phyloP scores from a whole-genome alignment of 495 filamentous ascomycete species.

The Tuber borchii region DNA sequence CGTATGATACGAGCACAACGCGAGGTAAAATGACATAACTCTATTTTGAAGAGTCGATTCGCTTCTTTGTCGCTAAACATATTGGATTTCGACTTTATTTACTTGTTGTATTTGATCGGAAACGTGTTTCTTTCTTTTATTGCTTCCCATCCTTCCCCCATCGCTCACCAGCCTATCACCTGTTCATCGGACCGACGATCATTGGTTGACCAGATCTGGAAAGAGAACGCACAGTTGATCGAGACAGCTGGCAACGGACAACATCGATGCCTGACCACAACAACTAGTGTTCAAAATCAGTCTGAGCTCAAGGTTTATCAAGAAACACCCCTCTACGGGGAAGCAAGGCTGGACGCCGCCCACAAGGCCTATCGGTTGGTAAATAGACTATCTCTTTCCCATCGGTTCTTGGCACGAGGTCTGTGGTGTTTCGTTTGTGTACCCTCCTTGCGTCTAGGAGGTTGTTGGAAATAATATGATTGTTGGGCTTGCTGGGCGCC shows the following conservation, averaged over 20 bases:
- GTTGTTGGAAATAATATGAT: not conserved
- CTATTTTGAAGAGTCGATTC: not conserved
- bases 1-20: not conserved
- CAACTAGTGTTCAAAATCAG: not conserved
- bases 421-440: not conserved
- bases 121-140: not conserved
- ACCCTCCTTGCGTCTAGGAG: not conserved
- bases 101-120: not conserved
- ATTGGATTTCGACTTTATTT: not conserved
- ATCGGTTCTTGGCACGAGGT: not conserved
- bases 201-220: not conserved
- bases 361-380: not conserved
- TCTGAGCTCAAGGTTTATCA: not conserved
- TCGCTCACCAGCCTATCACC: not conserved
- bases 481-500: not conserved
- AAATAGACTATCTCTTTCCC: not conserved
- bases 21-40: not conserved
- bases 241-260: constrained; percentile 3
- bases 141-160: not conserved
- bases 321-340: not conserved
- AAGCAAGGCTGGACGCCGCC: not conserved
- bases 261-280: not conserved
- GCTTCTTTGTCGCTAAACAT: not conserved
- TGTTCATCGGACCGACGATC: not conserved
- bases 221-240: not conserved